Conservation (phyloP, 2,329 filamentous ascomycete species). For the Xylariales sp. region DNA sequence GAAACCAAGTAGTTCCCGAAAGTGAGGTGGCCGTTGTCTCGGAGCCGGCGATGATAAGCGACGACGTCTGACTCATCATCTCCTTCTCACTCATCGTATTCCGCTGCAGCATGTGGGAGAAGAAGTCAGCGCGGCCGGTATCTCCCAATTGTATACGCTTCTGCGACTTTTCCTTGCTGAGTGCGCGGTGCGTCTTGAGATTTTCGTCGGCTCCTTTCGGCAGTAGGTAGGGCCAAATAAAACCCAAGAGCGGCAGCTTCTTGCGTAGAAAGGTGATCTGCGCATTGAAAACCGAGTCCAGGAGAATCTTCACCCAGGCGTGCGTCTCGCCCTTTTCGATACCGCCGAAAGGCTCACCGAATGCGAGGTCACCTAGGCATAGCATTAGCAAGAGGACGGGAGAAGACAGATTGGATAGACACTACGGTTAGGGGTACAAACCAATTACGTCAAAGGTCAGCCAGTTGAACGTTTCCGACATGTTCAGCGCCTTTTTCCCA, state of each 20-base stretch:
- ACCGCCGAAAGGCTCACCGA: slow-evolving; percentile 38
- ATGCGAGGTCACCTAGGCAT: slow-evolving; percentile 34
- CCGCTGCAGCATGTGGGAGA: slow-evolving; percentile 39
- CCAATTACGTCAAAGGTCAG: slow-evolving; percentile 50
- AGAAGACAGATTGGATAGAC: not conserved
- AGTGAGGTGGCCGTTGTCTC: slow-evolving; percentile 62
- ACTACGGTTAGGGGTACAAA: slow-evolving; percentile 25
- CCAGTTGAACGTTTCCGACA: slow-evolving; percentile 44
- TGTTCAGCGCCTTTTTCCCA: slow-evolving; percentile 41
- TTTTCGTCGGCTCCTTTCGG: slow-evolving; percentile 25
- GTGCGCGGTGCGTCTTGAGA: slow-evolving; percentile 26
- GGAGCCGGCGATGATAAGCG: slow-evolving; percentile 57
- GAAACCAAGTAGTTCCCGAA: slow-evolving; percentile 51
- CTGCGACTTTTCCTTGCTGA: slow-evolving; percentile 30
- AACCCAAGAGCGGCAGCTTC: slow-evolving; percentile 20
- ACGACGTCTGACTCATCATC: slow-evolving; percentile 46
- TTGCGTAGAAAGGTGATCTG: slow-evolving; percentile 8
- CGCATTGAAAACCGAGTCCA: slow-evolving; percentile 25
- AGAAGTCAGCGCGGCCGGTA: slow-evolving; percentile 39
- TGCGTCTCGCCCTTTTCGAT: slow-evolving; percentile 34
- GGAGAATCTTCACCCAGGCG: slow-evolving; percentile 38
- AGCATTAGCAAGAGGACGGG: not conserved
- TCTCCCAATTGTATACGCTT: slow-evolving; percentile 39
- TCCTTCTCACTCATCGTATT: slow-evolving; percentile 41
- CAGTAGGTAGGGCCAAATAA: slow-evolving; percentile 32